Evolutionary conservation across 176 grass and related monocot genomes (phyloP).

Genomic region (Thinopyrum elongatum): DNA sequence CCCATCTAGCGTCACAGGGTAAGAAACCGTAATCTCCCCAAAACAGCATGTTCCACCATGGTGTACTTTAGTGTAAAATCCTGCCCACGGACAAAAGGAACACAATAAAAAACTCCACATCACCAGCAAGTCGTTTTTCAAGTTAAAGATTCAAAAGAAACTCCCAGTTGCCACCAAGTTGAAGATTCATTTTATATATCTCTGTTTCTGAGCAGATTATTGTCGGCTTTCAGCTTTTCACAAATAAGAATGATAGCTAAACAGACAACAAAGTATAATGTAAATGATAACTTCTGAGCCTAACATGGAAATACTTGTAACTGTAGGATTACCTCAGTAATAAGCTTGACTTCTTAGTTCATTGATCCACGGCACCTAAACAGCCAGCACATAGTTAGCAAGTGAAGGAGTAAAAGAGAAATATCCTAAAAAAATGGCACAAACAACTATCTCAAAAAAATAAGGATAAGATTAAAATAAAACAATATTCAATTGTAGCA

Average conservation of each 20-base stretch:
- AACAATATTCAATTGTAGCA: constrained; percentile 14
- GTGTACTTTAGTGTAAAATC: constrained; percentile 6
- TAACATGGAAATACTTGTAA: constrained; percentile 3
- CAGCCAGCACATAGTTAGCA: constrained; percentile 37
- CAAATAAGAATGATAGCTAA: neutral
- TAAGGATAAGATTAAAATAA: constrained; percentile 4
- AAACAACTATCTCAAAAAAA: constrained; percentile 4
- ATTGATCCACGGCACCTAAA: constrained; percentile 95
- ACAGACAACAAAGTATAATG: neutral
- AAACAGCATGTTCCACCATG: constrained; percentile 21
- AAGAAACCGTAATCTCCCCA: constrained; percentile 4
- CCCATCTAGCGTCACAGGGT: neutral
- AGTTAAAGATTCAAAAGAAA: constrained; percentile 1
- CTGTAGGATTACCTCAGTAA: constrained; percentile 16
- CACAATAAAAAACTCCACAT: constrained; percentile 8
- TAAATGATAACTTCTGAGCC: neutral
- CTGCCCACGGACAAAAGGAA: constrained; percentile 23
- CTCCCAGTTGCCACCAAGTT: neutral
- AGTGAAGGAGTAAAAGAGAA: constrained; percentile 10
- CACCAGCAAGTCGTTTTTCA: constrained; percentile 14
- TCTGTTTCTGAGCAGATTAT: too few relatives aligned
- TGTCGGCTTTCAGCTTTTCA: neutral
- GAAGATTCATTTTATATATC: too few relatives aligned
- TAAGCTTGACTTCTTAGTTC: constrained; percentile 59
- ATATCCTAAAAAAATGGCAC: constrained; percentile 14